Evolutionary conservation across 2,329 filamentous ascomycete species (phyloP).

Genomic region (Alternaria sp.): DNA sequence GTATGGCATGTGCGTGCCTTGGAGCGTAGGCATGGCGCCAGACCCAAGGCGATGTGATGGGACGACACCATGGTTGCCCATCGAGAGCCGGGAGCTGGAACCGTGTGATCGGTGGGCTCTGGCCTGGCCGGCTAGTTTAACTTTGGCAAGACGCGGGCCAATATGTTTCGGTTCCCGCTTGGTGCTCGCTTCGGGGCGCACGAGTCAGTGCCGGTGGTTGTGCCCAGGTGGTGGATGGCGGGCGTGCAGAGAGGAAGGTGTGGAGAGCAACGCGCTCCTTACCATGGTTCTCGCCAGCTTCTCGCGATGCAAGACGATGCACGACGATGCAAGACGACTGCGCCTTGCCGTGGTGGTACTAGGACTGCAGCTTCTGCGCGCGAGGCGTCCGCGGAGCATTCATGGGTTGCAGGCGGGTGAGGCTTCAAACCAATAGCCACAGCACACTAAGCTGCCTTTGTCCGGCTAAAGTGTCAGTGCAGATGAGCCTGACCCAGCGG

Average conservation of each 20-base stretch:
- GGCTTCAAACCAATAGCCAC: constrained; percentile 7
- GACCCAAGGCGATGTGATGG: neutral
- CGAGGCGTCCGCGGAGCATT: constrained; percentile 6
- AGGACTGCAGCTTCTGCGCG: neutral
- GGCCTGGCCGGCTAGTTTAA: neutral
- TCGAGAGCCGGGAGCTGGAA: constrained; percentile 9
- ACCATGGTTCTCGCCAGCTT: neutral
- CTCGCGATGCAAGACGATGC: neutral
- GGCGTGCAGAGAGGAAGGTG: neutral
- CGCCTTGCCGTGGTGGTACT: neutral
- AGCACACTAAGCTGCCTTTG: constrained; percentile 13
- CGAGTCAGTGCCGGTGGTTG: constrained; percentile 8
- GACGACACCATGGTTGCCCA: neutral
- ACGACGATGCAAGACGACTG: neutral
- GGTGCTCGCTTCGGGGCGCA: constrained; percentile 6
- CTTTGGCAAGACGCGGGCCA: constrained; percentile 10
- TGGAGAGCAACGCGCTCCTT: neutral
- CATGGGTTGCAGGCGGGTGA: constrained; percentile 11
- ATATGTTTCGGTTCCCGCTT: constrained; percentile 7
- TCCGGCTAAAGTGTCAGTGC: constrained; percentile 23
- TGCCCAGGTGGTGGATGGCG: neutral
- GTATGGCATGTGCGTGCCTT: neutral
- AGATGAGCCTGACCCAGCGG: constrained; percentile 16
- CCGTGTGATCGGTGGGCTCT: constrained; percentile 9
- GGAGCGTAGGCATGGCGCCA: neutral